Evolutionary conservation across 352 stramenopile genomes (phyloP).

Genomic region (Peronospora belbahrii): DNA sequence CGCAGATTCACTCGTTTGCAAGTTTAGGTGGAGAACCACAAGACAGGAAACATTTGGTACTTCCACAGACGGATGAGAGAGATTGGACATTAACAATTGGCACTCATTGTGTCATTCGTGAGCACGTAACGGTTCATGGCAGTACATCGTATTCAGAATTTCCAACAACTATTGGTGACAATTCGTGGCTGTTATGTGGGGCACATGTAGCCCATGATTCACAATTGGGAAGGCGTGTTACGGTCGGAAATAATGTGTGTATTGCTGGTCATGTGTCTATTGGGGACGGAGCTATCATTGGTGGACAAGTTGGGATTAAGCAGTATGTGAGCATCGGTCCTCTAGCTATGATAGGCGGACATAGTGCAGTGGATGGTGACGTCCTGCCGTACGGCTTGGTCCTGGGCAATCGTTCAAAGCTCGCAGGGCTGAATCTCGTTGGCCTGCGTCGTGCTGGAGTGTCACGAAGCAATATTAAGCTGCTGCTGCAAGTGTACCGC

Average conservation of each 20-base stretch:
- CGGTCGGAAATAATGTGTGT: slow-evolving; percentile 79
- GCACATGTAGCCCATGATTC: slow-evolving; percentile 71
- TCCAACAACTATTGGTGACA: slow-evolving; percentile 58
- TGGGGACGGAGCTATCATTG: slow-evolving; percentile 65
- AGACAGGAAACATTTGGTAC: slow-evolving; percentile 67
- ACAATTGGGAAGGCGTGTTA: slow-evolving; percentile 50
- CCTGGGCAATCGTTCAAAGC: slow-evolving; percentile 68
- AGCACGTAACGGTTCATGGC: slow-evolving; percentile 78
- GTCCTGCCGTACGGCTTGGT: slow-evolving; percentile 73
- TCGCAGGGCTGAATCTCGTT: slow-evolving; percentile 69
- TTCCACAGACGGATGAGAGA: neutral
- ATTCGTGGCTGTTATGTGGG: slow-evolving; percentile 74
- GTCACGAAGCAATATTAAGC: slow-evolving; percentile 57
- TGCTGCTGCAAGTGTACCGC: slow-evolving; percentile 66
- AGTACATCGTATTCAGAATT: slow-evolving; percentile 57
- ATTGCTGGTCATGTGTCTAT: slow-evolving; percentile 75
- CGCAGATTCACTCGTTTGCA: slow-evolving; percentile 62
- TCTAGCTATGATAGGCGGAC: slow-evolving; percentile 70
- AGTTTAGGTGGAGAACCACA: slow-evolving; percentile 68
- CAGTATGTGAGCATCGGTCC: slow-evolving; percentile 64
- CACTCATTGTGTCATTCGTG: slow-evolving; percentile 66
- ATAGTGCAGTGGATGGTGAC: slow-evolving; percentile 76
- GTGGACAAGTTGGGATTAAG: slow-evolving; percentile 71
- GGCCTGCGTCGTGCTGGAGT: slow-evolving; percentile 59
- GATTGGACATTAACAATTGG: slow-evolving; percentile 42